A percentile compares a stretch with the other conserved stretches of the same genome.
phyloP scores from a whole-genome alignment of 116 monocot genomes.

The Posidonia oceanica region DNA sequence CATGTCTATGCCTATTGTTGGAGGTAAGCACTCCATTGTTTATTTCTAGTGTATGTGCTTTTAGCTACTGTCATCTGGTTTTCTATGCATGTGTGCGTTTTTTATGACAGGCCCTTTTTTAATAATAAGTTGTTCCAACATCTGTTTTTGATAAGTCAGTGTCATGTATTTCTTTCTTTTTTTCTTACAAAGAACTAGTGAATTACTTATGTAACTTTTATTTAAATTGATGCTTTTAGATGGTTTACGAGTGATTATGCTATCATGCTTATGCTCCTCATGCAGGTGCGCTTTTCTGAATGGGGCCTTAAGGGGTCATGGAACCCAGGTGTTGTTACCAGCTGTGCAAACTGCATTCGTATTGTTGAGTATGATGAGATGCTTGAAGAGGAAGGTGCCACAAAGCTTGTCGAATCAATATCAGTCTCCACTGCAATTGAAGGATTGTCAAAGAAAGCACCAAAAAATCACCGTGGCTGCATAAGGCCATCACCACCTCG shows the following conservation, averaged over 20 bases:
- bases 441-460: slow-evolving; percentile 8
- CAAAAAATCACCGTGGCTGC: slow-evolving; percentile 18
- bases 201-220: no score
- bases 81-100: no score
- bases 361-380: slow-evolving; percentile 33
- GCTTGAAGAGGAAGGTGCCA: slow-evolving; percentile 23
- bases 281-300: slow-evolving; percentile 41
- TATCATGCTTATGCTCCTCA: background rate
- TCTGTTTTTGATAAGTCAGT: no score
- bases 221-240: background rate
- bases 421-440: slow-evolving; percentile 33
- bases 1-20: no score
- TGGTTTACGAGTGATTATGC: background rate
- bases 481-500: slow-evolving; percentile 43
- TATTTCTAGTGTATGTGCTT: no score
- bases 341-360: slow-evolving; percentile 10
- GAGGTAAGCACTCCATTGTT: no score
- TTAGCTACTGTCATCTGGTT: no score
- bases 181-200: no score
- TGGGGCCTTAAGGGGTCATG: slow-evolving; percentile 63
- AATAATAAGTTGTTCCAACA: no score
- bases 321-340: slow-evolving; percentile 29
- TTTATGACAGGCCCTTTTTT: no score
- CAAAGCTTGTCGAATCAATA: slow-evolving; percentile 32
- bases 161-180: no score